These are phyloP conservation scores for Ottelia alismoides DNA, from an alignment of 106 monocot species.

Conservation along the genomic window DNA sequence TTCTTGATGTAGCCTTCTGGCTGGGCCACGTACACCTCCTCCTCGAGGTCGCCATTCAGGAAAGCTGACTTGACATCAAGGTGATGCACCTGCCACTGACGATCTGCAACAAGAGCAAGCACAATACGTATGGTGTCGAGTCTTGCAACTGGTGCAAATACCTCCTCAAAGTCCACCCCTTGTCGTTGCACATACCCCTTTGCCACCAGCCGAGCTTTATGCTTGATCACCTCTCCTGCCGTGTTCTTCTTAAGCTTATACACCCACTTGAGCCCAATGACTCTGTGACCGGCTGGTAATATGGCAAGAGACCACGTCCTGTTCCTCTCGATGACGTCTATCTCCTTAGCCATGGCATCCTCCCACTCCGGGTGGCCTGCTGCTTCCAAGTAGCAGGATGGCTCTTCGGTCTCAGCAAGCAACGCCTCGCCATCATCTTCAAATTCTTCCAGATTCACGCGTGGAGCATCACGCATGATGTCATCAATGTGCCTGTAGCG, in stretches of 20 bases:
- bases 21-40: neutral
- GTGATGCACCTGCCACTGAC: neutral
- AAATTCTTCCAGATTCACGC: neutral
- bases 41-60: constrained; percentile 1
- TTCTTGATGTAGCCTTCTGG: neutral
- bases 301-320: neutral
- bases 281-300: neutral
- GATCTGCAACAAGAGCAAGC: neutral
- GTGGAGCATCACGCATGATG: too few relatives aligned
- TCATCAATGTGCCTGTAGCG: too few relatives aligned
- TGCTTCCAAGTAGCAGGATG: constrained; percentile 2
- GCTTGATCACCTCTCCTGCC: too few relatives aligned
- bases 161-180: constrained; percentile 2
- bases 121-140: constrained; percentile 1
- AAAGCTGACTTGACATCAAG: constrained; percentile 6
- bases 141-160: constrained; percentile 1
- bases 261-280: constrained; percentile 4
- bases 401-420: constrained; percentile 1
- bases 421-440: neutral
- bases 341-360: too few relatives aligned
- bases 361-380: neutral
- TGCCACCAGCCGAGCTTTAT: too few relatives aligned
- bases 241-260: too few relatives aligned
- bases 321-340: constrained; percentile 4
- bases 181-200: too few relatives aligned